Base-by-base conservation (phyloP, 345 rosid genomes). In the Hibiscus syriacus region DNA sequence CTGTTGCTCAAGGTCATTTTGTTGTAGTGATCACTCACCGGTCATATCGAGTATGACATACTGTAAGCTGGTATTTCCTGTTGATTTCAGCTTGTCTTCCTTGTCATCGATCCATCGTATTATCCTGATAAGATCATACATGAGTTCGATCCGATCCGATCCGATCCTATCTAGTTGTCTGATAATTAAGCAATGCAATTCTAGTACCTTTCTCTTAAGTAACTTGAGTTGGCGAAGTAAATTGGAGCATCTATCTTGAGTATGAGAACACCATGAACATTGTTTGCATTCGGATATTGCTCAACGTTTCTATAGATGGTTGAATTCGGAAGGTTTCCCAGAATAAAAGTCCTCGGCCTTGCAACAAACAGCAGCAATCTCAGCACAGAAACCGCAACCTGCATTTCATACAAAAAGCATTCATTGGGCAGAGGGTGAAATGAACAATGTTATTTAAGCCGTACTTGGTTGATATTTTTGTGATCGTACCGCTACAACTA, bases 171-270 rank as follows among this genome's bases (percentile, higher is more conserved):
- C n/a, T n/a, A n/a, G 36, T 19, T 62, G 41, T 38, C n/a, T 16
- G 39, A 16, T 0, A 12, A 7, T 29, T 29, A n/a, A 57, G 62
- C 1, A 29, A 27, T 34, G 43, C 2, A 62, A 23, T 29, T 4
- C 23, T 43, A 23, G 29, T 81, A 90, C 98, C 98, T 90, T 38
- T 92, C 97, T 80, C 98, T 84, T 46, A 92, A 70, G 80, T 92
- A 92, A 73, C 88, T 57, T 4, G 98, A 62, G 78, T 92, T 92
- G 25, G 96, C 92, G 19, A 90, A 92, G 84, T 85, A 92, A 69
- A 90, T 85, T n/a, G 98, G 97, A 55, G 96, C 97, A 69, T 84
- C 86, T 19, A 92, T 87, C 74, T 83, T 82, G 23, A 92, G 87
- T 39, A 88, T 78, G 55, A 92, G 83, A 62, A 90, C 52, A 17